These are phyloP conservation scores for Ophiocordyceps unilateralis DNA, from an alignment of 2,329 filamentous ascomycete genomes.

Conservation along the genomic window DNA sequence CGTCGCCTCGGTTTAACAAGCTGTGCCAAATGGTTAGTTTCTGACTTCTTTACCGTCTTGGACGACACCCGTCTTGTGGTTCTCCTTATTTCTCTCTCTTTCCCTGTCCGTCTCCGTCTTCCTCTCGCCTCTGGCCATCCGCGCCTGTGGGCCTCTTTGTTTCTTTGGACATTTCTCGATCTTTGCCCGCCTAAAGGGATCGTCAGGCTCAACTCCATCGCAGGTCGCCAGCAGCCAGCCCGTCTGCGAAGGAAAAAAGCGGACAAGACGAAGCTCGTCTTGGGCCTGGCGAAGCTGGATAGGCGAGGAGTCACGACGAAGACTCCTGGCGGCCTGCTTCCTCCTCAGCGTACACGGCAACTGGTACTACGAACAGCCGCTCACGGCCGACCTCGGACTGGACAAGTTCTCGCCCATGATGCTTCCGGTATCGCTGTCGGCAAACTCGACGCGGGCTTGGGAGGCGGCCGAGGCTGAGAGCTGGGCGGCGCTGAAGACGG, in stretches of 20 bases:
- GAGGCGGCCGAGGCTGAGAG: constrained; percentile 23
- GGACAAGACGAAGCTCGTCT: constrained; percentile 7
- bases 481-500: constrained; percentile 24
- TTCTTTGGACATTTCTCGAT: too few relatives aligned
- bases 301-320: constrained; percentile 30
- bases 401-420: constrained; percentile 17
- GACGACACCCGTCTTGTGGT: too few relatives aligned
- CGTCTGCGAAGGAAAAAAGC: constrained; percentile 8
- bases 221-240: constrained; percentile 21
- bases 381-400: constrained; percentile 15
- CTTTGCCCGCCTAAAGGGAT: constrained; percentile 1
- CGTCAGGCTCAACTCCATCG: constrained; percentile 13
- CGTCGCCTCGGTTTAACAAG: constrained; percentile 30
- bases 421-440: constrained; percentile 28
- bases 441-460: constrained; percentile 29
- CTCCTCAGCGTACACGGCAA: constrained; percentile 37
- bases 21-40: constrained; percentile 37
- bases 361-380: constrained; percentile 33
- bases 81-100: too few relatives aligned
- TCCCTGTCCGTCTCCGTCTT: not conserved
- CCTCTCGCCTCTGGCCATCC: constrained; percentile 2
- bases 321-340: constrained; percentile 39
- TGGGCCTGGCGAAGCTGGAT: constrained; percentile 33
- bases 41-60: not conserved
- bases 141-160: too few relatives aligned